phyloP scores from a whole-genome alignment of 2,329 filamentous ascomycete genomes.

The Lomentospora prolificans region DNA sequence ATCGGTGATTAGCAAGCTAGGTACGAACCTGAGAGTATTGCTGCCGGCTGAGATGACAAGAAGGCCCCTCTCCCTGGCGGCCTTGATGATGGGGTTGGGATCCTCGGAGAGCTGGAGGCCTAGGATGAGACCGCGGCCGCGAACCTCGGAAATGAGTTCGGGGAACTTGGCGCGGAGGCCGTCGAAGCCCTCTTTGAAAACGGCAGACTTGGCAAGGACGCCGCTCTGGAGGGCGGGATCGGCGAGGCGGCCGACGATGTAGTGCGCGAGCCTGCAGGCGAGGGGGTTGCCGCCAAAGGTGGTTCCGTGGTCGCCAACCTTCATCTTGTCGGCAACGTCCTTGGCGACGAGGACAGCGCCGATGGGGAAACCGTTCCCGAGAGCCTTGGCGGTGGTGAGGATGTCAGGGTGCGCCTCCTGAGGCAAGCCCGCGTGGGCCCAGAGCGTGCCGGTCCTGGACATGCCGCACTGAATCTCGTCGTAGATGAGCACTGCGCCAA shows the following conservation, averaged over 20 bases:
- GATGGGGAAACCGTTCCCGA: slow-evolving; percentile 94
- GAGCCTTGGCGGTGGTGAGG: slow-evolving; percentile 86
- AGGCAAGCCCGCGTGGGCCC: slow-evolving; percentile 73
- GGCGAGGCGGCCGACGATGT: slow-evolving; percentile 71
- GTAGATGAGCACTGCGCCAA: slow-evolving; percentile 82
- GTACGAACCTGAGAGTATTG: slow-evolving; percentile 88
- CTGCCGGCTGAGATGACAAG: slow-evolving; percentile 87
- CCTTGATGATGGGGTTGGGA: slow-evolving; percentile 65
- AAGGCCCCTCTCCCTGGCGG: slow-evolving; percentile 77
- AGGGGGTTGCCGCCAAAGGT: slow-evolving; percentile 92
- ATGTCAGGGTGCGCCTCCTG: slow-evolving; percentile 84
- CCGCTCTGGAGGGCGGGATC: slow-evolving; percentile 58
- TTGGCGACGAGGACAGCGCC: slow-evolving; percentile 51
- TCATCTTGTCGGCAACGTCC: slow-evolving; percentile 30
- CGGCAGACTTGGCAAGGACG: slow-evolving; percentile 55
- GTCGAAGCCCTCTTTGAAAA: slow-evolving; percentile 39
- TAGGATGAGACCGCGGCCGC: slow-evolving; percentile 76
- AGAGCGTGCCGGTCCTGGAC: slow-evolving; percentile 75
- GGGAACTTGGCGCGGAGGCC: slow-evolving; percentile 45
- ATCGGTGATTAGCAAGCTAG: slow-evolving; percentile 70
- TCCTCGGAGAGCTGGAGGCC: slow-evolving; percentile 74
- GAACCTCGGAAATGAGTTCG: slow-evolving; percentile 62
- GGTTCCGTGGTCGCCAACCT: slow-evolving; percentile 75
- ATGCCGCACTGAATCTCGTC: slow-evolving; percentile 98
- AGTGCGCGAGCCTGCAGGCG: slow-evolving; percentile 72